These are phyloP conservation scores for Oemleria cerasiformis DNA, from an alignment of 306 rosid genomes.

Conservation along the genomic window DNA sequence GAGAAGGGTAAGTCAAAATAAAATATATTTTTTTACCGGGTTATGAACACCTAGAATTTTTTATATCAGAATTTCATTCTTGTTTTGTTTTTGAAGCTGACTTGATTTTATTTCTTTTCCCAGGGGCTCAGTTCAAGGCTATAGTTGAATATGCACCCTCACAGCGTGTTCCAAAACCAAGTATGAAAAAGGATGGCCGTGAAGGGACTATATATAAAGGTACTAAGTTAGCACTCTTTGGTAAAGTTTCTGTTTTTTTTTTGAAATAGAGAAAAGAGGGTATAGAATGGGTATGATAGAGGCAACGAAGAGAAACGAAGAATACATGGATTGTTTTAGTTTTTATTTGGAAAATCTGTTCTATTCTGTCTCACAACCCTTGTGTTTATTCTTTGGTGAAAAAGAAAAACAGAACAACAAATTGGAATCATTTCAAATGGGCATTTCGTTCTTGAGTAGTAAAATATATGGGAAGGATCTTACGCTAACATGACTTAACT, in stretches of 20 bases:
- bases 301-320: not conserved
- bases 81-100: conserved; percentile 7
- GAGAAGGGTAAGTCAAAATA: conserved; percentile 62
- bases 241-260: not conserved
- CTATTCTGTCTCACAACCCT: not conserved
- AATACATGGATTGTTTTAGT: not conserved
- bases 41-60: not conserved
- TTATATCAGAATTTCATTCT: not conserved
- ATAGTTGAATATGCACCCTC: conserved; percentile 94
- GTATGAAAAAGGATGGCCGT: conserved; percentile 73
- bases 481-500: not conserved
- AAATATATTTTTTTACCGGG: not conserved
- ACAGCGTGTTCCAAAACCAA: conserved; percentile 69
- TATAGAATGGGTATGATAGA: not conserved
- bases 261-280: not conserved
- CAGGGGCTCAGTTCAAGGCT: conserved; percentile 78
- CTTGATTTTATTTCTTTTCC: not conserved
- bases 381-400: not conserved
- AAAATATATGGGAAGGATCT: not conserved
- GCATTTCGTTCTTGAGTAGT: not conserved
- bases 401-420: not conserved
- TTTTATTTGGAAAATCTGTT: not conserved
- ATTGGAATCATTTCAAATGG: not conserved
- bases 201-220: conserved; percentile 92
- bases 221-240: conserved; percentile 6